Conservation (phyloP, 768 basidiomycete species). For the Gloeostereum incarnatum region DNA sequence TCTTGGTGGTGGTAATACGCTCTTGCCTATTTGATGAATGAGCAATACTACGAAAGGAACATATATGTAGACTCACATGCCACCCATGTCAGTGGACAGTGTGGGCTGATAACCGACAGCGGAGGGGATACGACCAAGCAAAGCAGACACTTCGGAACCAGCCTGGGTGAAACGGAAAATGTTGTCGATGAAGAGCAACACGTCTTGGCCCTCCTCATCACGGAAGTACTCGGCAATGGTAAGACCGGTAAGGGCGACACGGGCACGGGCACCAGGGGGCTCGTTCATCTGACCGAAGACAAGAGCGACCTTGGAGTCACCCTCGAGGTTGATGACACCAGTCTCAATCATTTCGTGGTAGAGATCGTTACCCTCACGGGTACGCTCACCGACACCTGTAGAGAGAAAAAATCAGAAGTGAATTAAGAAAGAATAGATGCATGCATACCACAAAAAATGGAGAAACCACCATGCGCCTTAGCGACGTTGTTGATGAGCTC, state of each 20-base stretch:
- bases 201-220: slow-evolving; percentile 99
- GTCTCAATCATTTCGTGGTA: slow-evolving; percentile 99
- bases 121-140: slow-evolving; percentile 99
- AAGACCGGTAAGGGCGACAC: slow-evolving; percentile 98
- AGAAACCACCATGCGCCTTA: slow-evolving; percentile 99
- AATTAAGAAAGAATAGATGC: background rate
- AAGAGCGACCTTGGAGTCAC: slow-evolving; percentile 99
- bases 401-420: slow-evolving; percentile 6
- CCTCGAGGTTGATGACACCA: slow-evolving; percentile 99
- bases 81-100: slow-evolving; percentile 99
- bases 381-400: slow-evolving; percentile 97
- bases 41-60: slow-evolving; percentile 7
- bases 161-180: slow-evolving; percentile 99
- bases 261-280: slow-evolving; percentile 99
- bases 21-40: slow-evolving; percentile 63
- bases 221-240: slow-evolving; percentile 99
- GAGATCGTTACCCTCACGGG: slow-evolving; percentile 99
- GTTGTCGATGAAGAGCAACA: slow-evolving; percentile 99
- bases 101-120: slow-evolving; percentile 99
- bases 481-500: slow-evolving; percentile 99
- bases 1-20: slow-evolving; percentile 99
- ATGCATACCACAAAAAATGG: slow-evolving; percentile 87
- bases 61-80: slow-evolving; percentile 60
- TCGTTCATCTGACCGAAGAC: slow-evolving; percentile 99
- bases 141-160: slow-evolving; percentile 99